Conservation (phyloP, 2,329 filamentous ascomycete genomes). For the Ophiocordyceps camponoti-rufipedis region DNA sequence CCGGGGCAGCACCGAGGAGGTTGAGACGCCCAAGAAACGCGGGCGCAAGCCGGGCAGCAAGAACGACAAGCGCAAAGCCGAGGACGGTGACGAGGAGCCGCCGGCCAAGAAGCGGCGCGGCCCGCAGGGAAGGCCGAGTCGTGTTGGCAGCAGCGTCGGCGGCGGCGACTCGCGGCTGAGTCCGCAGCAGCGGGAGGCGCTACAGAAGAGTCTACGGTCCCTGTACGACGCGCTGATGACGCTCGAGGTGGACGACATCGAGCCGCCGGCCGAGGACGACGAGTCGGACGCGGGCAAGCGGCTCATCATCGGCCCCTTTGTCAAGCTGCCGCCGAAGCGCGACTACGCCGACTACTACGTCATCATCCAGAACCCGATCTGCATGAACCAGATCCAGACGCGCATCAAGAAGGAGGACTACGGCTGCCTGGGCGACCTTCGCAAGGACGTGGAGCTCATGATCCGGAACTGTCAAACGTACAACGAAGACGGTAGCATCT, state of each 20-base stretch:
- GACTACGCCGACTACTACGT: constrained; percentile 92
- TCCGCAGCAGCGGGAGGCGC: constrained; percentile 50
- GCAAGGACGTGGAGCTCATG: constrained; percentile 65
- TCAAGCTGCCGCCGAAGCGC: constrained; percentile 75
- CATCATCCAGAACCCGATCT: constrained; percentile 82
- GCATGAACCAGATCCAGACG: constrained; percentile 86
- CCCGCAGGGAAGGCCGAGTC: constrained; percentile 51
- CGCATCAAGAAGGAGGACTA: constrained; percentile 97
- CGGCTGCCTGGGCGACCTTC: constrained; percentile 59
- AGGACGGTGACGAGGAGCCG: constrained; percentile 58
- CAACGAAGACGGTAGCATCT: constrained; percentile 85
- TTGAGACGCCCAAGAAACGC: constrained; percentile 63
- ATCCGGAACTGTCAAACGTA: constrained; percentile 87
- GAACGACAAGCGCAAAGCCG: constrained; percentile 76
- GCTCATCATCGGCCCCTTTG: constrained; percentile 81
- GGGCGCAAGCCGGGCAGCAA: constrained; percentile 61
- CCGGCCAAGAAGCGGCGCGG: constrained; percentile 64
- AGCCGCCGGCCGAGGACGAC: constrained; percentile 36
- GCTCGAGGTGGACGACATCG: constrained; percentile 60
- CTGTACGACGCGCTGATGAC: constrained; percentile 69
- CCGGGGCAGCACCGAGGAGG: constrained; percentile 65
- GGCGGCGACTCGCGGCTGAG: constrained; percentile 30
- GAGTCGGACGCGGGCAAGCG: constrained; percentile 46
- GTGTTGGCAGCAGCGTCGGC: constrained; percentile 14
- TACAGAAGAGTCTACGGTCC: constrained; percentile 62